Evolutionary conservation across 331 rosid genomes (phyloP), one percentile per base, ranked within the genome.

Genomic region (Telfairia occidentalis): DNA sequence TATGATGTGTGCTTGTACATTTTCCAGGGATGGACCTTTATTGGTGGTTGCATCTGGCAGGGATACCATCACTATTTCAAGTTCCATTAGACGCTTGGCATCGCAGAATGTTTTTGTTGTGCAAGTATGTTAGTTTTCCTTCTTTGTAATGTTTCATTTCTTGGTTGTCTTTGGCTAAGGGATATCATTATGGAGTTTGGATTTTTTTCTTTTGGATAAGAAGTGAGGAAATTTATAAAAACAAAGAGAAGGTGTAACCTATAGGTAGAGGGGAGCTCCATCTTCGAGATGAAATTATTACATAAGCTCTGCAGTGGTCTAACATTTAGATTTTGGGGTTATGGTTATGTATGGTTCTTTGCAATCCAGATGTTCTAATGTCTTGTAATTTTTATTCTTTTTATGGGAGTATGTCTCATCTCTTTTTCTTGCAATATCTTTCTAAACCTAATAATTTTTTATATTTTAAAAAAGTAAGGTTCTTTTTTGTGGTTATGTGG

Each of bases 31-130:
- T 83, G 98, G 97, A 69, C 97, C 98, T 21, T 76, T 94, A 37
- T 75, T 94, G 87, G 92, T 94, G 85, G 85, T 91, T 76, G 96
- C 98, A 75, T 91, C 90, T 57, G 98, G 98, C 63, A 89, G 97
- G 59, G 97, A 94, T 74, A 89, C 97, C 46, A 87, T 94, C 80
- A 83, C 95, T 57, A 81, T 87, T 81, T 82, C 97, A 26, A 89
- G 97, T 84, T 91, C 92, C 73, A 84, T 91, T 32, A 91, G 86
- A 84, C 90, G 79, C 32, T 77, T 94, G 69, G 97, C 91, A 55
- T 81, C 89, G 21, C 88, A 94, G 40, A 89, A 87, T 61, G 96
- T 87, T 75, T 94, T 91, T 82, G 96, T 91, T 29, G 84, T 94
- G 81, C 97, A 94, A 94, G 98, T 94, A 42, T 74, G 90, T 69